phyloP scores from a whole-genome alignment of 2,329 filamentous ascomycete genomes.

The Tolypocladium pustulatum region DNA sequence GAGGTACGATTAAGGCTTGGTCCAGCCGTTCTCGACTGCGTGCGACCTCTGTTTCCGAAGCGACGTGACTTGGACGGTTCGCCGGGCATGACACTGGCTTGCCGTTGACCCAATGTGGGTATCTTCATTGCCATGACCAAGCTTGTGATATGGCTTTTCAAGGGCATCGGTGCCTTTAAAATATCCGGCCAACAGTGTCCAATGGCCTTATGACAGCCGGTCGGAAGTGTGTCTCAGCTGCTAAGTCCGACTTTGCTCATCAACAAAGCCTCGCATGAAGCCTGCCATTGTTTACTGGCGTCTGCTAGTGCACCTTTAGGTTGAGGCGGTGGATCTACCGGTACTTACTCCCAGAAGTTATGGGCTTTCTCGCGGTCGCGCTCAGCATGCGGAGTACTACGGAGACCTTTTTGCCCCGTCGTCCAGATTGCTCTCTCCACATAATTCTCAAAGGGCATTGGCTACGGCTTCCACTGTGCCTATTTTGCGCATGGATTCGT shows the following conservation, averaged over 20 bases:
- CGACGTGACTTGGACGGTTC: background rate
- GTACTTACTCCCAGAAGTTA: background rate
- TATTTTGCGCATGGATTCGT: background rate
- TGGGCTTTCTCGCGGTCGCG: too few relatives aligned
- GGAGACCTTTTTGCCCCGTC: too few relatives aligned
- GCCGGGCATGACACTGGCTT: background rate
- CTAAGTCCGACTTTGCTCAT: background rate
- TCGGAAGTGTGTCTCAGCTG: background rate
- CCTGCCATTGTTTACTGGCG: background rate
- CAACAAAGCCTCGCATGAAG: background rate
- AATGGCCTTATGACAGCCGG: background rate
- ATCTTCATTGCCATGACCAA: background rate
- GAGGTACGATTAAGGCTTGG: background rate
- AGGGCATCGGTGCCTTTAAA: background rate
- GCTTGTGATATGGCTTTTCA: background rate
- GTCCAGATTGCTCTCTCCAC: background rate
- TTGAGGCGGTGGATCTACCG: background rate
- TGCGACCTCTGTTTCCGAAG: background rate
- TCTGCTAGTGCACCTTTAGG: background rate
- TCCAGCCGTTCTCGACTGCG: background rate
- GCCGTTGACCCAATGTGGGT: background rate
- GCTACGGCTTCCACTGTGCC: too few relatives aligned
- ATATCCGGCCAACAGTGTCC: background rate
- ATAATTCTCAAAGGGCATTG: background rate
- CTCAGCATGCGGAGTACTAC: too few relatives aligned